These are phyloP conservation scores for Neurospora sp. DNA, from an alignment of 495 filamentous ascomycete genomes.

Conservation along the genomic window DNA sequence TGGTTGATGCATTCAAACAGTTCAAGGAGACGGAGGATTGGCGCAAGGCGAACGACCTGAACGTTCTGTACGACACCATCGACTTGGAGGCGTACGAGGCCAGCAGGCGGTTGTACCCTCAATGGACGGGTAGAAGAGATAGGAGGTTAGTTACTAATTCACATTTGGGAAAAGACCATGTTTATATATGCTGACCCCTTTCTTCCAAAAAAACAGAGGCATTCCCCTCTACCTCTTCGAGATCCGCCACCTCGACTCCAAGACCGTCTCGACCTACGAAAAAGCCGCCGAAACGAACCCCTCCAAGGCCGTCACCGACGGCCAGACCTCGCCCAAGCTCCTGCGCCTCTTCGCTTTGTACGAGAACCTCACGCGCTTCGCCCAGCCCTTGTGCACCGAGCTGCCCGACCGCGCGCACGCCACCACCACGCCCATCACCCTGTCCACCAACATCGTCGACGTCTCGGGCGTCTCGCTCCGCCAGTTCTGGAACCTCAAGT, in stretches of 20 bases:
- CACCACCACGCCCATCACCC: constrained; percentile 62
- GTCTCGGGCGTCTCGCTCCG: constrained; percentile 72
- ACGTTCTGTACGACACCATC: constrained; percentile 65
- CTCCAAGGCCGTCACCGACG: constrained; percentile 43
- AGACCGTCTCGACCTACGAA: constrained; percentile 70
- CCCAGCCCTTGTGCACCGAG: constrained; percentile 69
- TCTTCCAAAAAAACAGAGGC: constrained; percentile 39
- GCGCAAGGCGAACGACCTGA: constrained; percentile 67
- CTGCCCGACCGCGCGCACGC: constrained; percentile 57
- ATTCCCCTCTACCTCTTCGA: constrained; percentile 87
- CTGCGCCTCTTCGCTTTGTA: constrained; percentile 79
- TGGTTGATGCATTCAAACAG: constrained; percentile 65
- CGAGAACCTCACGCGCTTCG: constrained; percentile 80
- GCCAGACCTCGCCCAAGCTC: constrained; percentile 55
- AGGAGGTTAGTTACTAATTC: constrained; percentile 31
- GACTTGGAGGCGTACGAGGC: constrained; percentile 74
- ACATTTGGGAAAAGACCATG: neutral
- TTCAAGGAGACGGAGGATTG: constrained; percentile 87
- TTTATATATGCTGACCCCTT: neutral
- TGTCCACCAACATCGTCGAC: constrained; percentile 83
- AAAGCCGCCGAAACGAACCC: constrained; percentile 44
- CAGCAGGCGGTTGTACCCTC: constrained; percentile 71
- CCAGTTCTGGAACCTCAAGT: constrained; percentile 89
- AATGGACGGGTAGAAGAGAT: constrained; percentile 85
- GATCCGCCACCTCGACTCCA: constrained; percentile 69